Conservation (phyloP, 805 yeast genomes). For the Scheffersomyces spartinae region DNA sequence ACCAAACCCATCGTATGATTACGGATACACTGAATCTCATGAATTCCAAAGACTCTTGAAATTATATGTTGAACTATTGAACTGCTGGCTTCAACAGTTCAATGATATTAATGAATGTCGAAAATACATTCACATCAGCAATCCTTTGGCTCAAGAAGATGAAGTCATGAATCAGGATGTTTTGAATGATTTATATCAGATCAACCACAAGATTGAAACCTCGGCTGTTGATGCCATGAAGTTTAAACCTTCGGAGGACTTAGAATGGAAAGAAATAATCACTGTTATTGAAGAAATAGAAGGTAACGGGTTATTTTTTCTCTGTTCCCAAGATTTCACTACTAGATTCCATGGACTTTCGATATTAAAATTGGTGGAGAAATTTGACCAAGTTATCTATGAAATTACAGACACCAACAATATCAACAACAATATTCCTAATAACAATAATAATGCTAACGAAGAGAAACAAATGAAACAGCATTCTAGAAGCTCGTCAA, state of each 20-base stretch:
- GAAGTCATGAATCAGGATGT: slow-evolving; percentile 26
- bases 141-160: slow-evolving; percentile 20
- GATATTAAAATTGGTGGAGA: slow-evolving; percentile 67
- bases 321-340: slow-evolving; percentile 76
- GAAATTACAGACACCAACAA: slow-evolving; percentile 27
- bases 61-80: slow-evolving; percentile 68
- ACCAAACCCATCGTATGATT: slow-evolving; percentile 41
- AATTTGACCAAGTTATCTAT: slow-evolving; percentile 74
- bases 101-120: slow-evolving; percentile 14
- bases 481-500: slow-evolving; percentile 52
- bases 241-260: slow-evolving; percentile 37
- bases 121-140: slow-evolving; percentile 8
- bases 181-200: slow-evolving; percentile 31
- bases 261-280: slow-evolving; percentile 68
- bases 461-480: slow-evolving; percentile 5
- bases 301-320: slow-evolving; percentile 86
- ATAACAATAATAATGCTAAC: slow-evolving; percentile 3
- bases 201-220: slow-evolving; percentile 31
- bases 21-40: slow-evolving; percentile 47
- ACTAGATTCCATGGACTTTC: slow-evolving; percentile 67
- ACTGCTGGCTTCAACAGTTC: slow-evolving; percentile 70
- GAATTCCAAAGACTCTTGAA: slow-evolving; percentile 50
- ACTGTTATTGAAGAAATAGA: slow-evolving; percentile 91
- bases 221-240: slow-evolving; percentile 4
- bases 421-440: slow-evolving; percentile 1